These are phyloP conservation scores for Artomyces pyxidatus DNA, from an alignment of 768 basidiomycete species.

Conservation along the genomic window DNA sequence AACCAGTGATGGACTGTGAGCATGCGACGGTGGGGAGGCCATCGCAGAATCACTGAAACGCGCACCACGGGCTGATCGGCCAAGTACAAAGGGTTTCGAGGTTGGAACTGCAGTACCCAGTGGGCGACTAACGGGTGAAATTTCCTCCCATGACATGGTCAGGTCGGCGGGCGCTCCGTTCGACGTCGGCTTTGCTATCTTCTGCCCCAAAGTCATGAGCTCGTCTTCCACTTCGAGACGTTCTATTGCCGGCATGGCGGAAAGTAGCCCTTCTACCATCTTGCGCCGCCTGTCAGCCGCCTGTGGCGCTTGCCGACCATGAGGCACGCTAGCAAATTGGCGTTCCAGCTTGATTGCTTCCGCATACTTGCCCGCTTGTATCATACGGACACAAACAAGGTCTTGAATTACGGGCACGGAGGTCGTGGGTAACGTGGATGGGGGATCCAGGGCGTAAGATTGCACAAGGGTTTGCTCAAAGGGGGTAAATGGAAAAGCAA, in stretches of 20 bases:
- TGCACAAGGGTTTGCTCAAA: conserved; percentile 58
- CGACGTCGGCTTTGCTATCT: conserved; percentile 5
- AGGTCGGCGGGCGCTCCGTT: conserved; percentile 24
- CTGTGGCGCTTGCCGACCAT: conserved; percentile 32
- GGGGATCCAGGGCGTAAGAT: conserved; percentile 48
- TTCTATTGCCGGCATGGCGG: conserved; percentile 54
- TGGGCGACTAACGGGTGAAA: conserved; percentile 20
- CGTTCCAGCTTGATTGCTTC: conserved; percentile 75
- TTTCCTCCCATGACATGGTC: conserved; percentile 61
- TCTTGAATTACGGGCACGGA: conserved; percentile 61
- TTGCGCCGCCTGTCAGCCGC: conserved; percentile 46
- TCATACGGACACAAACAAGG: conserved; percentile 68
- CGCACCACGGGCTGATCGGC: conserved; percentile 1
- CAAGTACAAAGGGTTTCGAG: conserved; percentile 9
- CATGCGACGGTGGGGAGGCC: neutral
- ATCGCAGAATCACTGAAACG: neutral
- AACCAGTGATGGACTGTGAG: no score
- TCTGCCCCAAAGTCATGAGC: conserved; percentile 21
- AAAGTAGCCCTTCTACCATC: conserved; percentile 65
- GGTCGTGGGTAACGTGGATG: conserved; percentile 35
- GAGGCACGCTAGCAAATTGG: conserved; percentile 32
- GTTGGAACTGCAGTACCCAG: neutral
- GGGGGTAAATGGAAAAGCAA: conserved; percentile 55
- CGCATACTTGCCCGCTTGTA: conserved; percentile 60
- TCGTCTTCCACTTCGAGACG: conserved; percentile 55